Conservation (phyloP, 2,329 filamentous ascomycete genomes). For the Aspergillus sp. region DNA sequence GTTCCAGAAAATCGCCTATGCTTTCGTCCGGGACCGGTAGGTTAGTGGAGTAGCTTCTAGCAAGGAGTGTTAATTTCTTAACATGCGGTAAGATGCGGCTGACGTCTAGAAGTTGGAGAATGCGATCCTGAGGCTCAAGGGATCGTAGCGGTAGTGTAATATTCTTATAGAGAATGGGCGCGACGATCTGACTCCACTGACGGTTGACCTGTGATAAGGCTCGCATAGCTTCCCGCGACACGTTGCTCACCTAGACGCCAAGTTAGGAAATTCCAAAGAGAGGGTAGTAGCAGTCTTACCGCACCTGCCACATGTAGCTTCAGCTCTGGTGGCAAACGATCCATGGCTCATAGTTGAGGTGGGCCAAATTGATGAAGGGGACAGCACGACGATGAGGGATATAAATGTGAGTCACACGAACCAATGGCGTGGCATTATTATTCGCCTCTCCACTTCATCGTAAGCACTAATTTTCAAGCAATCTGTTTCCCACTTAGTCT, state of each 20-base stretch:
- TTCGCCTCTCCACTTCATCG: too few species aligned
- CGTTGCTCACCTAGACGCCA: not conserved
- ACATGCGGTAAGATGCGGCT: not conserved
- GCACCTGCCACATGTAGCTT: not conserved
- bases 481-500: too few species aligned
- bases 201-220: not conserved
- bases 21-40: not conserved
- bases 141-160: too few species aligned
- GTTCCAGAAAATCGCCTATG: not conserved
- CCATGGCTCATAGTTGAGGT: not conserved
- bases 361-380: too few species aligned
- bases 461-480: too few species aligned
- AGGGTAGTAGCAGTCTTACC: not conserved
- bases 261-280: not conserved
- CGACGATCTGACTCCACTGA: not conserved
- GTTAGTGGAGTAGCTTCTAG: not conserved
- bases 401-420: too few species aligned
- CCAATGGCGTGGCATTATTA: too few species aligned
- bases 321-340: not conserved
- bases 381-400: too few species aligned
- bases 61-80: not conserved
- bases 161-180: not conserved
- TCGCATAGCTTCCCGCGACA: not conserved
- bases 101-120: not conserved
- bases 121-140: not conserved